Evolutionary conservation across 306 rosid species (phyloP).

Genomic region (Oemleria cerasiformis): DNA sequence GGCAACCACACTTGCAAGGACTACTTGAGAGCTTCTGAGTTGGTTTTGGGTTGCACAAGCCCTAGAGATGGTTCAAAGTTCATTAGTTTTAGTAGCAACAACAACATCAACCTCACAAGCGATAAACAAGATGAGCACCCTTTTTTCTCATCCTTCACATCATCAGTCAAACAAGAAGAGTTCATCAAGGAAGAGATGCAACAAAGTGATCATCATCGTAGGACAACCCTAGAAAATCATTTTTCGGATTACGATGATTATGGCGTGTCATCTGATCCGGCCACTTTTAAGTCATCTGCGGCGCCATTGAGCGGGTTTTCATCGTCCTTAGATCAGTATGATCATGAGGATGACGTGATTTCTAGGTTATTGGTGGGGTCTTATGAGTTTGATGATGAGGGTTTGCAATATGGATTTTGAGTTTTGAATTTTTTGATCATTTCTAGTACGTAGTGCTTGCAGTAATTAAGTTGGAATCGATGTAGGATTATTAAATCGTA

Average conservation of each 20-base stretch:
- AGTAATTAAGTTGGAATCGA: background rate
- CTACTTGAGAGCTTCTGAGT: constrained; percentile 27
- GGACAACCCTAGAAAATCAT: background rate
- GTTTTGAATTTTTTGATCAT: background rate
- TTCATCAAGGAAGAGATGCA: background rate
- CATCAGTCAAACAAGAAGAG: background rate
- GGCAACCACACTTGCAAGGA: constrained; percentile 50
- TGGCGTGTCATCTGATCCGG: background rate
- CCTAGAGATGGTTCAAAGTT: constrained; percentile 26
- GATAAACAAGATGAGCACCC: constrained; percentile 15
- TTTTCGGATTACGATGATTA: background rate
- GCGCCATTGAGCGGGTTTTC: background rate
- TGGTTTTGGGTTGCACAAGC: constrained; percentile 38
- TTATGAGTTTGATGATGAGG: background rate
- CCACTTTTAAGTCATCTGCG: background rate
- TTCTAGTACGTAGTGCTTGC: background rate
- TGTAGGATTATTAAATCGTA: background rate
- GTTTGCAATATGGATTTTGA: background rate
- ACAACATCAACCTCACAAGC: background rate
- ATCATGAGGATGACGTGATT: background rate
- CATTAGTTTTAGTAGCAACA: constrained; percentile 33
- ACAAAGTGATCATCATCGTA: constrained; percentile 13
- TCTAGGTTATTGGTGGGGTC: background rate
- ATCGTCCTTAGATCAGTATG: background rate
- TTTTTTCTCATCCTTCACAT: constrained; percentile 17